Base-by-base conservation (phyloP, 2,329 filamentous ascomycete species). In the Leptodontidium sp. region DNA sequence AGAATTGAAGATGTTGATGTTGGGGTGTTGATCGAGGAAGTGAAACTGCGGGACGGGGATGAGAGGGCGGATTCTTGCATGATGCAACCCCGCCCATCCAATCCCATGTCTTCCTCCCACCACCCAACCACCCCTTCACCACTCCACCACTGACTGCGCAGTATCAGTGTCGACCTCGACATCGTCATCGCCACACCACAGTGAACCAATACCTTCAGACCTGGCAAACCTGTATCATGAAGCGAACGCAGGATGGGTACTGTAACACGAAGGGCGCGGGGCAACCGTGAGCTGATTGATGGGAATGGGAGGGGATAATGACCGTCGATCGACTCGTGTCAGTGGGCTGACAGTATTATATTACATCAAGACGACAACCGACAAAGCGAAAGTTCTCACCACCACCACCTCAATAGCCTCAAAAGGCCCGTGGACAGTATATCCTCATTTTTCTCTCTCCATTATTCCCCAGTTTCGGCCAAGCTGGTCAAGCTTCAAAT, bases 1-100 rank as follows among this genome's bases (percentile, higher is more conserved):
- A 61, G 17, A 17, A 15, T 43, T 43, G 35, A 59, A 14, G 55
- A n/a, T 43, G 35, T 59, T 26, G 55, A 59, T 43, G 32, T 59
- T 43, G 35, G 11, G 17, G 35, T 8, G 29, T 38, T 14, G 21
- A 11, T 12, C 15, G 35, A 21, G 7, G 29, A 21, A 21, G 11
- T 32, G 29, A 32, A 32, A 32, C 29, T 32, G 29, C 29, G 3
- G 15, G 53, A n/a, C 11, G 53, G 1, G 1, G 52, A 17, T 21
- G 53, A 12, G 29, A 32, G 32, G 24, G 24, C 3, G 8, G 32
- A 21, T 21, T 32, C 29, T 32, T 32, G 29, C 29, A 40, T 21
- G 45, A 7, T 49, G 45, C 45, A 21, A 7, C 32, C 32, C 32
- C 5, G 32, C 38, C 38, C 7, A 40, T 40, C 38, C 7, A 12